These are phyloP conservation scores for Zalaria sp. DNA, from an alignment of 2,329 filamentous ascomycete species.

Conservation along the genomic window DNA sequence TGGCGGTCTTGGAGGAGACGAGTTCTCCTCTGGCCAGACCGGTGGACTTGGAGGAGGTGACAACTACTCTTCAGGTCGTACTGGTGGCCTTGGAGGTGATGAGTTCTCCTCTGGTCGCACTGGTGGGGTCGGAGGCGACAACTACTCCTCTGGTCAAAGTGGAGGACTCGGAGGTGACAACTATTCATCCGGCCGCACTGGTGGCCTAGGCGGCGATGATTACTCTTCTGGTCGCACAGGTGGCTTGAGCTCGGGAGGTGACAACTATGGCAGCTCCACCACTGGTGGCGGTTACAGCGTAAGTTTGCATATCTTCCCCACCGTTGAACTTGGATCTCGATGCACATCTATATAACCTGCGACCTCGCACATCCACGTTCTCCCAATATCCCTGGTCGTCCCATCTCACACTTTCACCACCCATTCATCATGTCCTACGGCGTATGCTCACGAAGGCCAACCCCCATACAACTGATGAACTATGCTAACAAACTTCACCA, in stretches of 20 bases:
- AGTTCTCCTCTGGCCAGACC: not conserved
- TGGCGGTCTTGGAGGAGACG: not conserved
- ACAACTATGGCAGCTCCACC: slow-evolving; percentile 3
- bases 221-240: not conserved
- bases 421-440: not conserved
- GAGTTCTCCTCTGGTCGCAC: not conserved
- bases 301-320: not conserved
- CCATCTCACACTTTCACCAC: not conserved
- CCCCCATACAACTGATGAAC: not conserved
- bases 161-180: not conserved
- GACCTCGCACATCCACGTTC: no score
- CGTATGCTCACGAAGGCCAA: not conserved
- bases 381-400: no score
- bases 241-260: not conserved
- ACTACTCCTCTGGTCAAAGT: slow-evolving; percentile 1
- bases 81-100: not conserved
- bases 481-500: not conserved
- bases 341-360: no score
- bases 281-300: not conserved
- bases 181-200: slow-evolving; percentile 1
- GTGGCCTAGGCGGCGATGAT: not conserved
- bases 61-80: not conserved
- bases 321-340: no score
- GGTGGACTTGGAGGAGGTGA: not conserved
- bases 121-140: slow-evolving; percentile 1